phyloP scores from a whole-genome alignment of 2,329 filamentous ascomycete genomes.

The Ascochyta lentis region DNA sequence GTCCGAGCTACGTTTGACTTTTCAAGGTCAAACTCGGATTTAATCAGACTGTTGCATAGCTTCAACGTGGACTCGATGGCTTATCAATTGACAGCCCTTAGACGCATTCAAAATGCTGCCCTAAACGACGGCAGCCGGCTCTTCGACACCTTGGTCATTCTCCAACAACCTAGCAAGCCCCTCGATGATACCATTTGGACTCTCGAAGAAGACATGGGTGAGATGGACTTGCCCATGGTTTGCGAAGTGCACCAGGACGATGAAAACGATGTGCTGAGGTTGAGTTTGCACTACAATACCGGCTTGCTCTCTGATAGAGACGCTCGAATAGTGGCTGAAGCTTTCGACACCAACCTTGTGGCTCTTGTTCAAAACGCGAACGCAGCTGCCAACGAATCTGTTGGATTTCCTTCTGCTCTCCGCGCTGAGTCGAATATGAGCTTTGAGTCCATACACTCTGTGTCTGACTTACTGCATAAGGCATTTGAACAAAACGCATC shows the following conservation, averaged over 20 bases:
- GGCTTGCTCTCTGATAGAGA: slow-evolving; percentile 37
- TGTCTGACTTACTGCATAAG: slow-evolving; percentile 42
- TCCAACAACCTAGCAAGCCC: slow-evolving; percentile 67
- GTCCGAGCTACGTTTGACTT: slow-evolving; percentile 64
- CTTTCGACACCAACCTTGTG: slow-evolving; percentile 36
- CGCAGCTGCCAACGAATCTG: slow-evolving; percentile 30
- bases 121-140: slow-evolving; percentile 60
- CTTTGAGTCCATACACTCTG: slow-evolving; percentile 16
- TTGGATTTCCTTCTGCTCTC: slow-evolving; percentile 28
- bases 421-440: slow-evolving; percentile 35
- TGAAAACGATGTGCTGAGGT: slow-evolving; percentile 58
- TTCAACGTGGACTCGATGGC: slow-evolving; percentile 67
- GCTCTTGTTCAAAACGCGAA: slow-evolving; percentile 34
- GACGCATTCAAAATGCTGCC: slow-evolving; percentile 68
- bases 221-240: slow-evolving; percentile 79
- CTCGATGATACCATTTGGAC: slow-evolving; percentile 60
- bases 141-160: slow-evolving; percentile 81
- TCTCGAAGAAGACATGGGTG: slow-evolving; percentile 58
- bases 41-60: slow-evolving; percentile 67
- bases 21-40: slow-evolving; percentile 59
- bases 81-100: slow-evolving; percentile 77
- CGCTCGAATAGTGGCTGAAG: slow-evolving; percentile 34
- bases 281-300: slow-evolving; percentile 66
- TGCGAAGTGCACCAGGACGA: slow-evolving; percentile 72
- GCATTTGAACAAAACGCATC: slow-evolving; percentile 48